Conservation (phyloP, 176 grass and related monocot genomes). For the Puccinellia tenuiflora region DNA sequence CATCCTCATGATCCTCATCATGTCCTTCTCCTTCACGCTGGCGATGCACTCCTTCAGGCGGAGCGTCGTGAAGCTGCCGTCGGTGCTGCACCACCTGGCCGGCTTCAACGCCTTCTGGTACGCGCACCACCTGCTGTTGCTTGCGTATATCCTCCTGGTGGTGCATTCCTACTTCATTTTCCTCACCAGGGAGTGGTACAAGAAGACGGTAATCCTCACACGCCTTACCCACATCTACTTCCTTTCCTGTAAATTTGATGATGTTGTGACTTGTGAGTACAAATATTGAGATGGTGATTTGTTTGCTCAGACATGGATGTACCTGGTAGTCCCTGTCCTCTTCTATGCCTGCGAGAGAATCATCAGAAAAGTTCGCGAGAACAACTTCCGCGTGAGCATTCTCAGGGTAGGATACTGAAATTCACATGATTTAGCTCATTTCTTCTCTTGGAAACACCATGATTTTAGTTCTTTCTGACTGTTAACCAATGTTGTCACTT, state of each 20-base stretch:
- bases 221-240: background rate
- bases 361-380: constrained; percentile 90
- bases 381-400: constrained; percentile 63
- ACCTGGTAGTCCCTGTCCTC: constrained; percentile 72
- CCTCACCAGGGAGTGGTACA: constrained; percentile 88
- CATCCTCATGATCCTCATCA: constrained; percentile 91
- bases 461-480: background rate
- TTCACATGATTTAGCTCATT: background rate
- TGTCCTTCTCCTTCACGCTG: constrained; percentile 95
- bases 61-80: constrained; percentile 85
- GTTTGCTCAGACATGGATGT: constrained; percentile 95
- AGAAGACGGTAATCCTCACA: constrained; percentile 71
- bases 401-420: constrained; percentile 53
- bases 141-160: constrained; percentile 76
- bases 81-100: constrained; percentile 85
- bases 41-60: constrained; percentile 82
- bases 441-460: background rate
- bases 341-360: constrained; percentile 95
- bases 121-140: constrained; percentile 83
- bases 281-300: constrained; percentile 6
- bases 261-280: background rate
- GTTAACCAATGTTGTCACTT: background rate
- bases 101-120: constrained; percentile 99
- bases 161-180: constrained; percentile 97
- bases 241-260: background rate